Evolutionary conservation across 1,284 basidiomycete species (phyloP), one percentile per base, ranked within the genome.

Genomic region (Hymenochaete sp.): DNA sequence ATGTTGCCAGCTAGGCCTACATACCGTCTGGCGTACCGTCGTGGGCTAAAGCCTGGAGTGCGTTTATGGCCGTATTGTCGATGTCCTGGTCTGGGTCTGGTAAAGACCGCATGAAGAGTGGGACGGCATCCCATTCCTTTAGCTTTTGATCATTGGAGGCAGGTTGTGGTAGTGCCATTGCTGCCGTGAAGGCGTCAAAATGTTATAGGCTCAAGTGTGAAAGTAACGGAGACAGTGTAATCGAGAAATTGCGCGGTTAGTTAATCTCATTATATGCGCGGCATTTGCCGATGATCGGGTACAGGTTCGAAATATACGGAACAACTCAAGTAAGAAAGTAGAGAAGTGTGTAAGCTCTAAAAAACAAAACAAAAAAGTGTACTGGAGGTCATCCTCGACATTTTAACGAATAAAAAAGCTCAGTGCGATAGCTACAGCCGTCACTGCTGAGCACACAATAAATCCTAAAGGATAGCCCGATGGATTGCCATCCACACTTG

Each of bases 11-110:
- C 14, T 16, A 6, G 32, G 38, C 38, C 52, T 45, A 76, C 88
- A 59, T 59, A 93, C 93, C 93, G 68, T 97, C 88, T 25, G 93
- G 86, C 19, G 89, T 85, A 9, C 93, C 95, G 14, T 98, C 93
- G 61, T 93, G 75, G 2, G 77, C 79, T 21, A 98, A 73, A 54
- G 77, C 84, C 62, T 93, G 89, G 28, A 98, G 64, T 3, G 95
- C 96, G 48, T 84, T 79, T 13, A 98, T 58, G 1, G 82, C 74
- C 3, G 71, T 66, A 57, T 87, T 78, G 13, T 79, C 71, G 4
- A 70, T 62, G 9, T 71, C 70, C 7, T 83, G 82, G 9, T 50
- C 48, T 18, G 63, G 65, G 9, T 73, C 71, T 0, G 93, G 92
- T 16, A 97, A 72, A 29, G 82, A 75, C 54, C 81, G 82, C 93